Evolutionary conservation across 2,329 filamentous ascomycete genomes (phyloP).

Genomic region (Fusarium decemcellulare): DNA sequence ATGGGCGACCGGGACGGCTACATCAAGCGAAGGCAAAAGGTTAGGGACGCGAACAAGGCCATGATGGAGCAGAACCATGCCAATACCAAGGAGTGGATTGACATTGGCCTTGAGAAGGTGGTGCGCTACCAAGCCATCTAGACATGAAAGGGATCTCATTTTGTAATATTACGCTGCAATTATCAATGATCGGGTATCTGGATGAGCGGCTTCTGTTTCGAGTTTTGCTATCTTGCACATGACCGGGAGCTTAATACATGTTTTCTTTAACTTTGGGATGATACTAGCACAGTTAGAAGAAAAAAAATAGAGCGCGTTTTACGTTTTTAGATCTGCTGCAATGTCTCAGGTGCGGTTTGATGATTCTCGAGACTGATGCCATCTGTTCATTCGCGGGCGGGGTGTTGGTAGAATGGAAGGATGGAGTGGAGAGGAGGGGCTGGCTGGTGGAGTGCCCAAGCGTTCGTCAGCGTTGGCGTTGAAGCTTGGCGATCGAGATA

Average conservation of each 20-base stretch:
- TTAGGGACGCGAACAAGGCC: constrained; percentile 29
- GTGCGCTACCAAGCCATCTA: not conserved
- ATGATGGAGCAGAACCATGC: constrained; percentile 37
- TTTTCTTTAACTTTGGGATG: constrained; percentile 13
- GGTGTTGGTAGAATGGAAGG: not conserved
- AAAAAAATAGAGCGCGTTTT: not conserved
- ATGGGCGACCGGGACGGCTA: constrained; percentile 42
- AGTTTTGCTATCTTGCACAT: constrained; percentile 25
- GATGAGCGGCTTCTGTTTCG: constrained; percentile 40
- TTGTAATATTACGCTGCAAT: constrained; percentile 29
- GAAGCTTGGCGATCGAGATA: constrained; percentile 1
- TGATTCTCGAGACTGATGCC: not conserved
- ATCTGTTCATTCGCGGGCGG: constrained; percentile 2
- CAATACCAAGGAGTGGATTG: constrained; percentile 41
- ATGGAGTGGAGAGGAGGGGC: not conserved
- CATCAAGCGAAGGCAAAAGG: constrained; percentile 35
- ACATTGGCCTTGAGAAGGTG: constrained; percentile 28
- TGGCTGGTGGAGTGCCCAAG: constrained; percentile 4
- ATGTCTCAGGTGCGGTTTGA: not conserved
- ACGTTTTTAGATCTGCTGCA: not conserved
- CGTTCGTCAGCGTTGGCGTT: not conserved
- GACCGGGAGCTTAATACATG: constrained; percentile 37
- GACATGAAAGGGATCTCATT: constrained; percentile 28
- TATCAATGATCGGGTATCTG: constrained; percentile 41
- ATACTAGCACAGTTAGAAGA: not conserved